These are phyloP conservation scores for Physcomitrium patens DNA, from an alignment of 225 moss, liverwort and hornwort genomes.

Conservation along the genomic window DNA sequence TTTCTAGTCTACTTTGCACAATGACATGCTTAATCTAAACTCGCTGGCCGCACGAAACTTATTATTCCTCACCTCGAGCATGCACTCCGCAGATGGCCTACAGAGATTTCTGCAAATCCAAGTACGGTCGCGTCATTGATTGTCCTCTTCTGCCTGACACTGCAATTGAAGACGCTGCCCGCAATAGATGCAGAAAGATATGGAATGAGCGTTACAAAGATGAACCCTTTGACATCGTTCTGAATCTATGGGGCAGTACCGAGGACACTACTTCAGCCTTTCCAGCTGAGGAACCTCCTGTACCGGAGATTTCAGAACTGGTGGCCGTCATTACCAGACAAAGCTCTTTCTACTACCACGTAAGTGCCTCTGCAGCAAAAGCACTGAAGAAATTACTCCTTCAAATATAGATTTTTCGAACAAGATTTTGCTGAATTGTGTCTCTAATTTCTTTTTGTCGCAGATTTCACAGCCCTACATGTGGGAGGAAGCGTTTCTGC, in stretches of 20 bases:
- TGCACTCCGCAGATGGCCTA: conserved; percentile 58
- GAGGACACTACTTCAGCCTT: conserved; percentile 26
- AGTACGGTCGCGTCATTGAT: conserved; percentile 62
- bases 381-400: no score
- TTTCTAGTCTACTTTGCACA: not conserved
- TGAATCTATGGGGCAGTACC: conserved; percentile 24
- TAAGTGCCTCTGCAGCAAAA: conserved; percentile 21
- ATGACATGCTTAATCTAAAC: not conserved
- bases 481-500: conserved; percentile 79
- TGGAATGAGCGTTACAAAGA: conserved; percentile 57
- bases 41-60: not conserved
- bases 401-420: no score
- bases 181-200: conserved; percentile 56
- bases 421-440: no score
- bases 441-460: not conserved
- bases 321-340: conserved; percentile 67
- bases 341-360: conserved; percentile 95
- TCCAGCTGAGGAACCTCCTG: conserved; percentile 15
- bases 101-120: conserved; percentile 59
- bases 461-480: conserved; percentile 88
- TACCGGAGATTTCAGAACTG: conserved; percentile 49
- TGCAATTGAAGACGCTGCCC: conserved; percentile 61
- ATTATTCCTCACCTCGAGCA: not conserved
- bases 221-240: conserved; percentile 69
- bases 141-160: conserved; percentile 53